phyloP scores from a whole-genome alignment of 2,329 filamentous ascomycete genomes.

The Aspergillus costaricaensis region DNA sequence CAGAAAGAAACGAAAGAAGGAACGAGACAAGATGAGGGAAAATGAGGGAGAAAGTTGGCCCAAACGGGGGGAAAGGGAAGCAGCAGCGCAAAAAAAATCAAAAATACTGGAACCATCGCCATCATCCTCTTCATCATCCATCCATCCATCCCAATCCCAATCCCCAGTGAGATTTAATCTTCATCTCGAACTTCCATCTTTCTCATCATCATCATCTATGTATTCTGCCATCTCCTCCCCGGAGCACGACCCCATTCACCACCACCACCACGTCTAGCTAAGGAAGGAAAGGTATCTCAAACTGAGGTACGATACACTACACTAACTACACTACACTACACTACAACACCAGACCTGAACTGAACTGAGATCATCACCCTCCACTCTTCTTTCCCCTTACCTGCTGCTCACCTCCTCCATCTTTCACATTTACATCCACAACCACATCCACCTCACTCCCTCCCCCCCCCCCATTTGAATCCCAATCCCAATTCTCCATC shows the following conservation, averaged over 20 bases:
- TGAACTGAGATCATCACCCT: background rate
- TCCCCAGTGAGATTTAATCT: background rate
- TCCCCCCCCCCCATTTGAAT: conserved; percentile 1
- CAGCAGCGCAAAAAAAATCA: conserved; percentile 9
- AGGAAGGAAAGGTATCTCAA: background rate
- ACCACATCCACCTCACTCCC: background rate
- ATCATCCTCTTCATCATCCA: conserved; percentile 13
- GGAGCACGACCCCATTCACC: background rate
- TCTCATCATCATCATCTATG: conserved; percentile 4
- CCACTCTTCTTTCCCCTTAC: conserved; percentile 2
- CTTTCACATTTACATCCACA: background rate
- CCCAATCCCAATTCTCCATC: conserved; percentile 4
- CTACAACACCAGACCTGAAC: background rate
- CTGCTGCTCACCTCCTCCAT: background rate
- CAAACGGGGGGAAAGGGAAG: conserved; percentile 13
- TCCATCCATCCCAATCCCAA: background rate
- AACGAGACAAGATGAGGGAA: conserved; percentile 6
- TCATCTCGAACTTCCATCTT: conserved; percentile 2
- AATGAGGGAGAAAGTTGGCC: conserved; percentile 15
- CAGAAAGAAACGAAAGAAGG: conserved; percentile 9
- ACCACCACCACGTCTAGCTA: too few relatives aligned
- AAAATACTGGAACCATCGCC: conserved; percentile 15
- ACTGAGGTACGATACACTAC: background rate
- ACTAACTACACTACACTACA: too few relatives aligned
- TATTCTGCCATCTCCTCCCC: background rate